Evolutionary conservation across 169 alveolate genomes (phyloP).

Genomic region (Plasmodium gallinaceum): DNA sequence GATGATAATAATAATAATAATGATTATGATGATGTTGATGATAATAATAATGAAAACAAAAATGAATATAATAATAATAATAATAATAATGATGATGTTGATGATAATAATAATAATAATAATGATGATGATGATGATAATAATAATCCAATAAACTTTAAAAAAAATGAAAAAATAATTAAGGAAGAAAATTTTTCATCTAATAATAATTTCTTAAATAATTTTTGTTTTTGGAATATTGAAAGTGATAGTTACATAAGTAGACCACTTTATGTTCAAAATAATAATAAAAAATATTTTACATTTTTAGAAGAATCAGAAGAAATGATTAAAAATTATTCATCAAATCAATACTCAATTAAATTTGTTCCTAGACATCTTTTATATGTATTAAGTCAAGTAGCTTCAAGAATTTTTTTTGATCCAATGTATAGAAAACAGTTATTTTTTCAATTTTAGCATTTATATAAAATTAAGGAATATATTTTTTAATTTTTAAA

Average conservation of each 20-base stretch:
- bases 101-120: background rate
- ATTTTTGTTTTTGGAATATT: slow-evolving; percentile 74
- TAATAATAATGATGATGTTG: background rate
- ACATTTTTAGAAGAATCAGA: slow-evolving; percentile 72
- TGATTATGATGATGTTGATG: background rate
- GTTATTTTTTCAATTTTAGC: slow-evolving; percentile 47
- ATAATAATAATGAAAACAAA: slow-evolving; percentile 1
- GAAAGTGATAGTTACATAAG: slow-evolving; percentile 52
- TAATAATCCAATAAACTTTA: slow-evolving; percentile 3
- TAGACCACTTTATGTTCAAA: slow-evolving; percentile 63
- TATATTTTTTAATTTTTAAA: too few species aligned
- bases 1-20: background rate
- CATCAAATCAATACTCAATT: slow-evolving; percentile 55
- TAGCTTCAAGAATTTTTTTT: slow-evolving; percentile 66
- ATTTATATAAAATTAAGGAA: background rate
- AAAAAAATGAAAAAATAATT: slow-evolving; percentile 20
- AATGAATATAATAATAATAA: background rate
- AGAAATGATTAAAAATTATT: slow-evolving; percentile 66
- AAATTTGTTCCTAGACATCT: slow-evolving; percentile 74
- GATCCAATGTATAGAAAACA: slow-evolving; percentile 66
- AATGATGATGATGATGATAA: background rate
- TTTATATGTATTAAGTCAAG: slow-evolving; percentile 66
- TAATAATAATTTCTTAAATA: slow-evolving; percentile 5
- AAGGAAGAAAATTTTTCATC: slow-evolving; percentile 2
- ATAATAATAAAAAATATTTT: slow-evolving; percentile 17